phyloP scores from a whole-genome alignment of 192 early-diverging fungal species.

The Rhizoclosmatium sp. region DNA sequence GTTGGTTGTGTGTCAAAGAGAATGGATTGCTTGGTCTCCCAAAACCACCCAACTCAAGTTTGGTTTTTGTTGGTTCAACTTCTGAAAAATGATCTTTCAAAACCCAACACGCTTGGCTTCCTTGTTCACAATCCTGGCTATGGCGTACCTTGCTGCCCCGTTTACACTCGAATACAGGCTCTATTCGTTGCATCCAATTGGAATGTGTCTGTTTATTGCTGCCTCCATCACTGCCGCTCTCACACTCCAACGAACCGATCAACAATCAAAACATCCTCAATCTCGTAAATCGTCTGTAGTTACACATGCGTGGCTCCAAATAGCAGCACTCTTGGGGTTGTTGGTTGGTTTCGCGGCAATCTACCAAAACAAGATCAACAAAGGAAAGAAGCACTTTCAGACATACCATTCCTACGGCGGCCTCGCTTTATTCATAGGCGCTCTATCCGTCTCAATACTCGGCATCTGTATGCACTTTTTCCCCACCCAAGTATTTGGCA shows the following conservation, averaged over 20 bases:
- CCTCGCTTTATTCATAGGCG: not conserved
- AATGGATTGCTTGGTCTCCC: no score
- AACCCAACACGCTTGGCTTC: not conserved
- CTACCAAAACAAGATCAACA: conserved; percentile 18
- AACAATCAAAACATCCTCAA: not conserved
- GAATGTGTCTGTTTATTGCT: conserved; percentile 5
- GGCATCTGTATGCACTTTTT: conserved; percentile 15
- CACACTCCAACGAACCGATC: not conserved
- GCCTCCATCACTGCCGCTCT: not conserved
- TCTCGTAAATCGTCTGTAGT: not conserved
- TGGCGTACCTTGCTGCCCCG: not conserved
- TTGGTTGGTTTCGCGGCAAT: conserved; percentile 30
- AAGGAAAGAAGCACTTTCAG: conserved; percentile 21
- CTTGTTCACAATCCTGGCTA: not conserved
- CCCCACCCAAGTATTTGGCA: conserved; percentile 16
- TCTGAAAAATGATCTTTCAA: not conserved
- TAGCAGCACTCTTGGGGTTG: not conserved
- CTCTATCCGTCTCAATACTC: not conserved
- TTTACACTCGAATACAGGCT: not conserved
- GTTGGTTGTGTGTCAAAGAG: not conserved
- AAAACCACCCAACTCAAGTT: no score
- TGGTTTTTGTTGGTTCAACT: no score
- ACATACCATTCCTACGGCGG: conserved; percentile 5
- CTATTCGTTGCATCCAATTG: conserved; percentile 9
- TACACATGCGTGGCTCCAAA: conserved; percentile 15